Percentiles rank a stretch among this genome's conserved stretches.
Evolutionary conservation across 306 rosid species (phyloP).

Genomic region (Cicer judaicum): DNA sequence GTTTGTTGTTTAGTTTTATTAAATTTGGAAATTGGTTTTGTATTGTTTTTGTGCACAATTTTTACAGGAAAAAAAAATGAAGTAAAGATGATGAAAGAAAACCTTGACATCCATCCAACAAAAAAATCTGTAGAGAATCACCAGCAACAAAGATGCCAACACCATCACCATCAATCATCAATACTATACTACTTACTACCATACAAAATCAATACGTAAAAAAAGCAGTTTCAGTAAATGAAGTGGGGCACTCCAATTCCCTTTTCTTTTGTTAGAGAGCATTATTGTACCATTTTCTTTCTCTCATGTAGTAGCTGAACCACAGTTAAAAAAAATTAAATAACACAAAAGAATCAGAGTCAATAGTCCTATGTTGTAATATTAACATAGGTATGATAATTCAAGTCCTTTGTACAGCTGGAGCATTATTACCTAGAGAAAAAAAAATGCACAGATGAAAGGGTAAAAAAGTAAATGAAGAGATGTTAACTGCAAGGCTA

Average conservation of each 20-base stretch:
- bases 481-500: slow-evolving; percentile 52
- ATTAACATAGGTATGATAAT: slow-evolving; percentile 48
- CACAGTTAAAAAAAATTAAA: slow-evolving; percentile 63
- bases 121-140: slow-evolving; percentile 68
- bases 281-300: slow-evolving; percentile 62
- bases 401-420: slow-evolving; percentile 67
- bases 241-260: slow-evolving; percentile 65
- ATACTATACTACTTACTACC: slow-evolving; percentile 78
- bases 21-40: slow-evolving; percentile 33
- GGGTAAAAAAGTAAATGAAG: slow-evolving; percentile 32
- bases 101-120: slow-evolving; percentile 44
- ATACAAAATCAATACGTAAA: slow-evolving; percentile 85
- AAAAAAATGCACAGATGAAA: slow-evolving; percentile 34
- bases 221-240: slow-evolving; percentile 61
- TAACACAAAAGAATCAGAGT: slow-evolving; percentile 39
- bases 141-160: slow-evolving; percentile 43
- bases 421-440: slow-evolving; percentile 46
- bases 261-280: slow-evolving; percentile 47
- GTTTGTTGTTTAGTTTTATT: slow-evolving; percentile 35
- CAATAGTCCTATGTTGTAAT: slow-evolving; percentile 41
- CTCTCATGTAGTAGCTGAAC: slow-evolving; percentile 63
- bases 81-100: slow-evolving; percentile 52
- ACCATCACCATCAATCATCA: slow-evolving; percentile 46
- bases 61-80: slow-evolving; percentile 54
- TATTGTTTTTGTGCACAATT: slow-evolving; percentile 20